A percentile compares a stretch with the other conserved stretches of the same genome.
Evolutionary conservation across 2,329 filamentous ascomycete species (phyloP).

Genomic region (Pseudogymnoascus sp.): DNA sequence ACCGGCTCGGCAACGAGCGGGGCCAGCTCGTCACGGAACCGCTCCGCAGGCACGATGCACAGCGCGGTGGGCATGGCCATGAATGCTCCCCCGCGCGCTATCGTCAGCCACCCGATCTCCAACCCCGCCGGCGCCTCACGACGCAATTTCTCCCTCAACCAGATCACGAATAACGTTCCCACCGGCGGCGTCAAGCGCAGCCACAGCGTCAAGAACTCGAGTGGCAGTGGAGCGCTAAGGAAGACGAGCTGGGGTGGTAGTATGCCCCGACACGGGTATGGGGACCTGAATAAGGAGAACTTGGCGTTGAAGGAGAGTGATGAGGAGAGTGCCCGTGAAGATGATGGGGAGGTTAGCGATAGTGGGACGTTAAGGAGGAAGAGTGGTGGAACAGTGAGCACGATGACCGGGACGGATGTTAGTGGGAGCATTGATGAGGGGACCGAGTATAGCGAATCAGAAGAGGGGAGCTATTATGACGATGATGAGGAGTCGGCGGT

Average conservation of each 20-base stretch:
- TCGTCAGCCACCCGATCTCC: constrained; percentile 29
- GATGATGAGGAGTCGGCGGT: neutral
- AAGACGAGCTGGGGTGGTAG: constrained; percentile 65
- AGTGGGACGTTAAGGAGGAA: constrained; percentile 28
- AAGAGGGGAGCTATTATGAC: neutral
- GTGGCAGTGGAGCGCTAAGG: constrained; percentile 44
- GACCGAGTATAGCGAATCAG: constrained; percentile 21
- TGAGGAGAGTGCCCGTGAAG: constrained; percentile 35
- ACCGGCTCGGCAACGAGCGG: constrained; percentile 32
- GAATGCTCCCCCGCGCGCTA: constrained; percentile 34
- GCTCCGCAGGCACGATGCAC: constrained; percentile 29
- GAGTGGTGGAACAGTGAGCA: constrained; percentile 29
- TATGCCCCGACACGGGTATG: constrained; percentile 34
- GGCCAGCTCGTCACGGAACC: constrained; percentile 37
- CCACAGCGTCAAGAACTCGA: constrained; percentile 66
- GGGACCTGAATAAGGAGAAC: constrained; percentile 58
- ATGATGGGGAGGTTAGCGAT: constrained; percentile 22
- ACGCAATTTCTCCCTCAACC: constrained; percentile 83
- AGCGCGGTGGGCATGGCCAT: constrained; percentile 49
- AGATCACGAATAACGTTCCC: constrained; percentile 70
- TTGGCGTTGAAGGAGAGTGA: constrained; percentile 56
- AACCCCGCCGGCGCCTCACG: constrained; percentile 53
- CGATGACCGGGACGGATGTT: constrained; percentile 22
- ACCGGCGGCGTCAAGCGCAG: constrained; percentile 64
- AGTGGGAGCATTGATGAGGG: constrained; percentile 28